Percentiles rank a stretch among this genome's conserved stretches.
Conservation (phyloP, 108 stramenopile genomes). For the Skeletonema grethae region DNA sequence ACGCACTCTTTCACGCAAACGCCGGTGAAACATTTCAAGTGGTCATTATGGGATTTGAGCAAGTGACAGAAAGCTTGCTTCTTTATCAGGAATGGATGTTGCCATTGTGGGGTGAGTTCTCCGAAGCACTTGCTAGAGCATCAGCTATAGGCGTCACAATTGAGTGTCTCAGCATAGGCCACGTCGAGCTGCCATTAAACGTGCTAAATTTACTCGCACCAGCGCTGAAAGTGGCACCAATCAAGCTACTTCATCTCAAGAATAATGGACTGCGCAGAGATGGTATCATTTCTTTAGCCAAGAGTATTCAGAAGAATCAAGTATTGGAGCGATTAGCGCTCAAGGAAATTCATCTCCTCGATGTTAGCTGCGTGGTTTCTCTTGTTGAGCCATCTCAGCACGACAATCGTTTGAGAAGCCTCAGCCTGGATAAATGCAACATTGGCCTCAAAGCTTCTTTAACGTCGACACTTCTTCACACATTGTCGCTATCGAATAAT, state of each 20-base stretch:
- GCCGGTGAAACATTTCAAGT: neutral
- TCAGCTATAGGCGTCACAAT: neutral
- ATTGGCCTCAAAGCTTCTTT: neutral
- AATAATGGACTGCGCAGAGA: neutral
- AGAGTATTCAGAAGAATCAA: neutral
- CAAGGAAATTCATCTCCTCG: neutral
- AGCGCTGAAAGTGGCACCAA: neutral
- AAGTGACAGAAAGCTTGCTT: neutral
- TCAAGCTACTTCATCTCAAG: neutral
- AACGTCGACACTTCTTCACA: neutral
- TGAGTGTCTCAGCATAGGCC: neutral
- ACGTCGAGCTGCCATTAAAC: neutral
- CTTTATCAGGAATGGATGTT: neutral
- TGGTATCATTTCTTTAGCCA: neutral
- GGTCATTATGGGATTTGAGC: neutral
- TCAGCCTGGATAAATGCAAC: constrained; percentile 2
- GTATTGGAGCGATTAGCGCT: neutral
- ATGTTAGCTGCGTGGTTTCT: neutral
- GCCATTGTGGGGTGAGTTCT: neutral
- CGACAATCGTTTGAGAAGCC: neutral
- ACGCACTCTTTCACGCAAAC: neutral
- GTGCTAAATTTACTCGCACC: neutral
- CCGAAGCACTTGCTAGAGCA: neutral
- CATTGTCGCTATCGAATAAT: neutral
- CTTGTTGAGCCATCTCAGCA: neutral